These are phyloP conservation scores for Cucumis hystrix DNA, from an alignment of 306 rosid species.

Conservation along the genomic window DNA sequence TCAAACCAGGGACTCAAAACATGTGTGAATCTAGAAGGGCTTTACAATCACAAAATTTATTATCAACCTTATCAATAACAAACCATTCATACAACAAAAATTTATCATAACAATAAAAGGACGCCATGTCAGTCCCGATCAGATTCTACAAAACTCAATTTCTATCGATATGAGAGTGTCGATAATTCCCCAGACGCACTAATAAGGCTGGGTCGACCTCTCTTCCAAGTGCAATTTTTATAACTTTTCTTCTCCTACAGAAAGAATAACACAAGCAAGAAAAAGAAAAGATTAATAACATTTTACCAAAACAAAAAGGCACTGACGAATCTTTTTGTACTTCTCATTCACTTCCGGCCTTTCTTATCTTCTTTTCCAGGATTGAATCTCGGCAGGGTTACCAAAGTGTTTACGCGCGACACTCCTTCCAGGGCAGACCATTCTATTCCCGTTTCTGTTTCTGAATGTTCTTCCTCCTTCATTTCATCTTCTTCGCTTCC, in stretches of 20 bases:
- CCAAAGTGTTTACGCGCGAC: conserved; percentile 83
- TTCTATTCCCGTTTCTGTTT: conserved; percentile 35
- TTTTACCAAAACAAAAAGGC: conserved; percentile 15
- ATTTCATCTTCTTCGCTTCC: conserved; percentile 18
- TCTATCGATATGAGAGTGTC: conserved; percentile 23
- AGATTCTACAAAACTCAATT: conserved; percentile 31
- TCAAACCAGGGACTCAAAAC: neutral
- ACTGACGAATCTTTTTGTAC: neutral
- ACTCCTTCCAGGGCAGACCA: conserved; percentile 99
- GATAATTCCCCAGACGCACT: conserved; percentile 58
- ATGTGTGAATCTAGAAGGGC: neutral
- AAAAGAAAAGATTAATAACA: conserved; percentile 6
- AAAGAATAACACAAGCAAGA: conserved; percentile 8
- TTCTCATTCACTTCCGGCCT: conserved; percentile 23
- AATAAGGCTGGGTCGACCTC: conserved; percentile 59
- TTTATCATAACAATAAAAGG: neutral
- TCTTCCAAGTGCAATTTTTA: conserved; percentile 20
- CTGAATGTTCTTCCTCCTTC: conserved; percentile 36
- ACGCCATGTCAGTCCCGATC: conserved; percentile 10
- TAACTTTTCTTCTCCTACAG: conserved; percentile 1
- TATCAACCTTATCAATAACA: conserved; percentile 12
- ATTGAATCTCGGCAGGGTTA: conserved; percentile 77
- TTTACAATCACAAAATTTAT: conserved; percentile 11
- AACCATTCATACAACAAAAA: conserved; percentile 2
- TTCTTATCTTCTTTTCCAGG: conserved; percentile 58